Evolutionary conservation across 2,329 filamentous ascomycete genomes (phyloP), one percentile per base, ranked within the genome.

Genomic region (Aplosporella prunicola): DNA sequence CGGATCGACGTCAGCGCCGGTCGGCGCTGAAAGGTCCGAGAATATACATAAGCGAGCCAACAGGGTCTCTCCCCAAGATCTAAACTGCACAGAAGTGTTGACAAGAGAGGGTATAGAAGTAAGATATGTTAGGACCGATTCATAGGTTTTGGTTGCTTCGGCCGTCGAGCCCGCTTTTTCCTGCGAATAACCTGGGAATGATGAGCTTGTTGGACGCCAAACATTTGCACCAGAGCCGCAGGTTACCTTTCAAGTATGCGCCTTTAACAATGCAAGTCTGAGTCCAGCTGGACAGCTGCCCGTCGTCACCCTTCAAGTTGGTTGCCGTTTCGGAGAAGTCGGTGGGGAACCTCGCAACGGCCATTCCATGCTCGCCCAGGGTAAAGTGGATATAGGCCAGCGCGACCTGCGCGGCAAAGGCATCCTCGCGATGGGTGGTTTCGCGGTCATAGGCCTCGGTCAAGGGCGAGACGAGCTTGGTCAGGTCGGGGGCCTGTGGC

Each of bases 331-430:
- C 18, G 52, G 49, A 70, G 34, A 84, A 67, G 45, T 76, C 72
- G 41, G 67, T 68, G 4, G 84, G 83, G 10, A 93, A 64, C 40
- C 67, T 72, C 23, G 64, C 63, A 27, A 74, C 60, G 24, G 80
- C 79, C 27, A 75, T 57, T 1, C 64, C 66, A 45, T 82, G 82
- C 48, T 93, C 81, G 22, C 76, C 78, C 36, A 81, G 61, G 7
- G 78, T 74, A 76, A 83, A 93, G 53, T 93, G 78, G 50, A 94
- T 68, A 82, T 87, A 93, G 38, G 80, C 87, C 29, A 89, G 60
- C 57, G 85, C 91, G 35, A 91, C 78, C 43, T 77, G 79, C 20
- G 86, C 88, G 60, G 94, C 86, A 48, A 89, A 71, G 8, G 66
- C 58, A 52, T 80, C 76, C 51, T 76, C 67, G n/a, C 53, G 57